These are phyloP conservation scores for Ogataea sp. DNA, from an alignment of 805 yeast species.

Conservation along the genomic window DNA sequence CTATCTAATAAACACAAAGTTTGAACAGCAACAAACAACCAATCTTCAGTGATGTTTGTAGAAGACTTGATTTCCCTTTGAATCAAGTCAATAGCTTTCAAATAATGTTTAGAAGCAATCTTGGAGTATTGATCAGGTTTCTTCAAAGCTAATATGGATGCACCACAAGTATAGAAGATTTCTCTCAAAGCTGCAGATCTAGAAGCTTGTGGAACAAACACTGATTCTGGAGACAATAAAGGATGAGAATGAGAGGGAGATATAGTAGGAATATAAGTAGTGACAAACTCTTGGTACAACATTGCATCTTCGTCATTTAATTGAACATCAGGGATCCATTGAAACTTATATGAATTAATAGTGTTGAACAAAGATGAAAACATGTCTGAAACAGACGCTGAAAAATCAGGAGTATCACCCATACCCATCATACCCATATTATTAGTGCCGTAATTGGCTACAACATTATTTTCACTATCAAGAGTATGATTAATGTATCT, in stretches of 20 bases:
- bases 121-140: constrained; percentile 14
- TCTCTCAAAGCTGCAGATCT: constrained; percentile 22
- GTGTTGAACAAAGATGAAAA: constrained; percentile 15
- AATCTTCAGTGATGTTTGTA: constrained; percentile 21
- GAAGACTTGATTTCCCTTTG: constrained; percentile 9
- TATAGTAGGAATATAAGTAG: constrained; percentile 25
- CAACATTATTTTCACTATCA: background rate
- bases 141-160: constrained; percentile 26
- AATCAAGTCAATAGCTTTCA: constrained; percentile 16
- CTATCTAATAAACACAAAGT: constrained; percentile 30
- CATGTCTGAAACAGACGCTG: constrained; percentile 14
- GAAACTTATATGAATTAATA: constrained; percentile 3
- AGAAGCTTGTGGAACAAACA: constrained; percentile 23
- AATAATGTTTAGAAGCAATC: constrained; percentile 16
- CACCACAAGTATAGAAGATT: constrained; percentile 32
- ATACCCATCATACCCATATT: background rate
- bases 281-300: constrained; percentile 20
- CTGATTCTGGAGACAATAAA: constrained; percentile 24
- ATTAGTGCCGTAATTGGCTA: too few species aligned
- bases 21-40: constrained; percentile 36
- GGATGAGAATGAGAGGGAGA: constrained; percentile 29
- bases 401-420: background rate
- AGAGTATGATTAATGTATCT: background rate
- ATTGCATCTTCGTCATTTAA: constrained; percentile 7
- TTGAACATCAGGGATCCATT: constrained; percentile 10